These are phyloP conservation scores for Alternaria hordeiaustralica DNA, from an alignment of 2,329 filamentous ascomycete species.

Conservation along the genomic window DNA sequence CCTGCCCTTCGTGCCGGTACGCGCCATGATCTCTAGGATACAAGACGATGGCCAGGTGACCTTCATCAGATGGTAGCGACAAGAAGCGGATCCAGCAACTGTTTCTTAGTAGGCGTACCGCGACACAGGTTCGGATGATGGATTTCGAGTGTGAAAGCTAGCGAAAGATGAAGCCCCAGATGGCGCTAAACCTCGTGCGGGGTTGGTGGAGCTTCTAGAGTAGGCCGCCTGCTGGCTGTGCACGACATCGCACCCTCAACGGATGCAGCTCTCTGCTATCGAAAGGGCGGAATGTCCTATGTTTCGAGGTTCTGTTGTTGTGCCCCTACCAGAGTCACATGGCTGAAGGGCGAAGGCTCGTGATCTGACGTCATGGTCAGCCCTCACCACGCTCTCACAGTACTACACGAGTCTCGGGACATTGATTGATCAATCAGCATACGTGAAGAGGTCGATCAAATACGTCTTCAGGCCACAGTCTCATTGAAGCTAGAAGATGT, in stretches of 20 bases:
- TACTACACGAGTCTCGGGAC: background rate
- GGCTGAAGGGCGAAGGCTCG: slow-evolving; percentile 2
- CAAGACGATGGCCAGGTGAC: background rate
- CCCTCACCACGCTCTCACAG: background rate
- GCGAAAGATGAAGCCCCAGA: background rate
- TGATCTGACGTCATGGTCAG: background rate
- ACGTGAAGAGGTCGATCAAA: background rate
- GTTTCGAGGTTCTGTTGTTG: background rate
- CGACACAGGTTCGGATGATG: background rate
- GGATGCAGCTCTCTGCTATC: background rate
- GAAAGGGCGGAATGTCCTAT: background rate
- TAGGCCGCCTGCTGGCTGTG: background rate
- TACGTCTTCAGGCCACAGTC: background rate
- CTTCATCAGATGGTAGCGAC: background rate
- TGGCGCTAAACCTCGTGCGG: background rate
- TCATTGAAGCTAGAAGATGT: background rate
- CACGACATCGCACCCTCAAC: background rate
- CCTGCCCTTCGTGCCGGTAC: background rate
- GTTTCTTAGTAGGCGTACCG: background rate
- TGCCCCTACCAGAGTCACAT: background rate
- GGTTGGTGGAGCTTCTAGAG: background rate
- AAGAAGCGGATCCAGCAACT: background rate
- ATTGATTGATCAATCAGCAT: background rate
- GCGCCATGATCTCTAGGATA: background rate
- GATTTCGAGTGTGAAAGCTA: background rate